Percentiles rank a stretch among this genome's conserved stretches.
phyloP scores from a whole-genome alignment of 2,329 filamentous ascomycete genomes.

The Paraconiothyrium sp. region DNA sequence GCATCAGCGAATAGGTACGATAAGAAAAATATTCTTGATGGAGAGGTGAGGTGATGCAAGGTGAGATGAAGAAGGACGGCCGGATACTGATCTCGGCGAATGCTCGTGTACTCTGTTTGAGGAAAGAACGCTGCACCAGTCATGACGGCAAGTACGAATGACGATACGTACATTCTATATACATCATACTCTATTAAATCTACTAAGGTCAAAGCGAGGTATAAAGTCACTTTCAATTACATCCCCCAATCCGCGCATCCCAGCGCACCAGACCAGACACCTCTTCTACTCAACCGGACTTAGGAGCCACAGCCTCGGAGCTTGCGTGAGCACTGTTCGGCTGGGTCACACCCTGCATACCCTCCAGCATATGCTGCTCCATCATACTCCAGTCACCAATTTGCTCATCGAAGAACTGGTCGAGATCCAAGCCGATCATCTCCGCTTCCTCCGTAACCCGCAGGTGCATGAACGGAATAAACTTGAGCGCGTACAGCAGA shows the following conservation, averaged over 20 bases:
- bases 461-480: conserved; percentile 63
- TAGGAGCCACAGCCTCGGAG: conserved; percentile 2
- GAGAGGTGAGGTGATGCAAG: neutral
- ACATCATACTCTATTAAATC: neutral
- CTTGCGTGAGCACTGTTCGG: conserved; percentile 5
- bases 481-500: conserved; percentile 63
- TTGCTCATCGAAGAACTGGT: conserved; percentile 67
- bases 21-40: neutral
- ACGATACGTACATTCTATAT: neutral
- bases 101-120: neutral
- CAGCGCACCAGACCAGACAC: neutral
- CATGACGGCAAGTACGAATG: neutral
- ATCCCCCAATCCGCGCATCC: neutral
- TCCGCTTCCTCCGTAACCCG: conserved; percentile 65
- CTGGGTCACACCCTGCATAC: conserved; percentile 22
- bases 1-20: neutral
- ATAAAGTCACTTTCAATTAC: conserved; percentile 2
- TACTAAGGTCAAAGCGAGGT: neutral
- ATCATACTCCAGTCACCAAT: conserved; percentile 62
- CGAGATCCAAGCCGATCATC: conserved; percentile 63
- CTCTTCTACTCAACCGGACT: neutral
- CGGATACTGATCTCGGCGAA: too few relatives aligned
- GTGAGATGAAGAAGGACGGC: neutral
- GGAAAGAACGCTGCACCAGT: neutral
- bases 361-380: conserved; percentile 38